phyloP scores from a whole-genome alignment of 106 monocot species.

The Platanthera guangdongensis region DNA sequence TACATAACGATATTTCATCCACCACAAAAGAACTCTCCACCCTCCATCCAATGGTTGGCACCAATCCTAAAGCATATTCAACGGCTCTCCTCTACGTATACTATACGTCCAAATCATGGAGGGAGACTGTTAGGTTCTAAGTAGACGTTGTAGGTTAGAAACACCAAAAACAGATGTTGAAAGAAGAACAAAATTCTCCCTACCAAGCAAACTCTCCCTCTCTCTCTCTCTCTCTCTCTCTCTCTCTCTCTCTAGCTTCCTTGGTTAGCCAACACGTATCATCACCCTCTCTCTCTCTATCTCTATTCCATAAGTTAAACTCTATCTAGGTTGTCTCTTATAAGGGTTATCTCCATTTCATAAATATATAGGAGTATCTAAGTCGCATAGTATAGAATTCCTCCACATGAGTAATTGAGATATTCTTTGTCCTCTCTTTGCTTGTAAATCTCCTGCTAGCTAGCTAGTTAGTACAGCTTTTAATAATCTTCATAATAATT shows the following conservation, averaged over 20 bases:
- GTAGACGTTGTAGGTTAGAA: conserved; percentile 83
- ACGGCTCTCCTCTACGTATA: conserved; percentile 4
- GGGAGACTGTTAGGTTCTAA: conserved; percentile 51
- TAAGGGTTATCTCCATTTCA: conserved; percentile 4
- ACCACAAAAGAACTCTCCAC: neutral
- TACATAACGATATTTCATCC: neutral
- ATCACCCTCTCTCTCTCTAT: conserved; percentile 32
- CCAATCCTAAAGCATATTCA: neutral
- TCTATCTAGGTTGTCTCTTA: neutral
- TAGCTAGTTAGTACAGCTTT: no score
- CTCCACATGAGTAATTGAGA: neutral
- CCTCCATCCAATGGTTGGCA: neutral
- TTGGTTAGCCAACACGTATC: conserved; percentile 59
- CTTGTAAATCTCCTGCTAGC: neutral
- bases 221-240: conserved; percentile 28
- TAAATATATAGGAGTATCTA: neutral
- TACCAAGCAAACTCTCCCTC: conserved; percentile 46
- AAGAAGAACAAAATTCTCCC: conserved; percentile 57
- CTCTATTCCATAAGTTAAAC: conserved; percentile 11
- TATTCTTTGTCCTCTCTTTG: neutral
- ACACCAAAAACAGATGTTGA: conserved; percentile 51
- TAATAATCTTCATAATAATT: neutral
- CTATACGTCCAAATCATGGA: conserved; percentile 10
- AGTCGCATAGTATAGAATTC: neutral
- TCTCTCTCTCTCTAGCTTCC: conserved; percentile 23